Conservation (phyloP, 805 yeast species). For the Allodekkera sacchari region DNA sequence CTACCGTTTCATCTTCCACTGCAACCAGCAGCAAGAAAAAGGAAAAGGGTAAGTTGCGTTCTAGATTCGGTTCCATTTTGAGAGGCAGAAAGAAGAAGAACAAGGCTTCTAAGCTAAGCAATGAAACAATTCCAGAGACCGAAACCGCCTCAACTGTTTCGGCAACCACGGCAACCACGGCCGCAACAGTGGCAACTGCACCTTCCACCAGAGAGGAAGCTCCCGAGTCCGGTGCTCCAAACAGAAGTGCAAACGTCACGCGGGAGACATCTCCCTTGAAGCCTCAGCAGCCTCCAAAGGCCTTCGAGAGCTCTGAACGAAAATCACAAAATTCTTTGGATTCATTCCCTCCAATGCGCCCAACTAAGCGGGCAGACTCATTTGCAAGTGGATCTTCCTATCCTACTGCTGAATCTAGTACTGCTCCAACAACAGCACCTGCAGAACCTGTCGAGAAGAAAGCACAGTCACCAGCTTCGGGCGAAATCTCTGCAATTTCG, state of each 20-base stretch:
- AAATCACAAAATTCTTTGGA: too few relatives aligned
- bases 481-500: too few relatives aligned
- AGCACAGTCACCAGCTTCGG: too few relatives aligned
- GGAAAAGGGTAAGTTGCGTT: conserved; percentile 39
- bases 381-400: conserved; percentile 10
- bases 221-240: too few relatives aligned
- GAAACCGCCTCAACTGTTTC: conserved; percentile 23
- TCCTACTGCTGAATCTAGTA: too few relatives aligned
- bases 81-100: conserved; percentile 47
- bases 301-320: too few relatives aligned
- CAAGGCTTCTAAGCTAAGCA: conserved; percentile 19
- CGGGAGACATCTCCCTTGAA: too few relatives aligned
- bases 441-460: conserved; percentile 4
- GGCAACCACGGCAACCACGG: conserved; percentile 5
- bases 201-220: too few relatives aligned
- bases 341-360: conserved; percentile 25
- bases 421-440: conserved; percentile 11
- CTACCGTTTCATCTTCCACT: conserved; percentile 3
- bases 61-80: conserved; percentile 70
- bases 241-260: too few relatives aligned
- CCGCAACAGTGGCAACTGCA: too few relatives aligned
- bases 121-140: conserved; percentile 23
- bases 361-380: conserved; percentile 23
- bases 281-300: too few relatives aligned
- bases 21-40: conserved; percentile 10